Percentiles rank a stretch among this genome's conserved stretches.
Conservation (phyloP, 768 basidiomycete species). For the Trametes coccinea region DNA sequence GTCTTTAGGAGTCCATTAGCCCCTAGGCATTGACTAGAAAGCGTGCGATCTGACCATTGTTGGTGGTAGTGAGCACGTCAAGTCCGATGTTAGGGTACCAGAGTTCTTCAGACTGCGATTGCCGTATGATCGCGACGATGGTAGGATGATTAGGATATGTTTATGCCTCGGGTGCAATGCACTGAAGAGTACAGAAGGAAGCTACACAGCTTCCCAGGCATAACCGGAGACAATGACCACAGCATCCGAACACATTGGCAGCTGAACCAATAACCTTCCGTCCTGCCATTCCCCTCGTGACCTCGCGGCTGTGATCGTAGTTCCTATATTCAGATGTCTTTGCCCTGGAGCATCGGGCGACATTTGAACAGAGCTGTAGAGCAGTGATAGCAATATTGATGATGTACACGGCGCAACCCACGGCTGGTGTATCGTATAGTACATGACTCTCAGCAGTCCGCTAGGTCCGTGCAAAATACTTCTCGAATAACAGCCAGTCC, state of each 20-base stretch:
- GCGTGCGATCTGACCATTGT: background rate
- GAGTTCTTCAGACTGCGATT: no score
- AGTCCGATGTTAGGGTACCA: no score
- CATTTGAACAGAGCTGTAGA: no score
- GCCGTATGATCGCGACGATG: background rate
- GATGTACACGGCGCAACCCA: background rate
- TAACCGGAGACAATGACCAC: conserved; percentile 7
- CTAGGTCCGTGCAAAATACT: background rate
- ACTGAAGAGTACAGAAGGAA: conserved; percentile 1
- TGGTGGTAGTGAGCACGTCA: background rate
- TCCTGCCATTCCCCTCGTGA: conserved; percentile 5
- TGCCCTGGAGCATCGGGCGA: background rate
- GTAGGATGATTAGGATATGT: background rate
- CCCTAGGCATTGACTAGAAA: background rate
- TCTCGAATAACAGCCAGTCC: background rate
- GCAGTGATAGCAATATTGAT: no score
- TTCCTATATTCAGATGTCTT: conserved; percentile 4
- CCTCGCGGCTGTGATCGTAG: conserved; percentile 12
- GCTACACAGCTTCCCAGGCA: conserved; percentile 14
- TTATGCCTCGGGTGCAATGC: background rate
- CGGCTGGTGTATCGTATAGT: background rate
- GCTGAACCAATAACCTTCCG: background rate
- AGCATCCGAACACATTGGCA: conserved; percentile 3
- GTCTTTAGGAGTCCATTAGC: background rate
- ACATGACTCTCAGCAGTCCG: background rate